Conservation (phyloP, 2,329 filamentous ascomycete genomes). For the Chaetomiaceae sp. region DNA sequence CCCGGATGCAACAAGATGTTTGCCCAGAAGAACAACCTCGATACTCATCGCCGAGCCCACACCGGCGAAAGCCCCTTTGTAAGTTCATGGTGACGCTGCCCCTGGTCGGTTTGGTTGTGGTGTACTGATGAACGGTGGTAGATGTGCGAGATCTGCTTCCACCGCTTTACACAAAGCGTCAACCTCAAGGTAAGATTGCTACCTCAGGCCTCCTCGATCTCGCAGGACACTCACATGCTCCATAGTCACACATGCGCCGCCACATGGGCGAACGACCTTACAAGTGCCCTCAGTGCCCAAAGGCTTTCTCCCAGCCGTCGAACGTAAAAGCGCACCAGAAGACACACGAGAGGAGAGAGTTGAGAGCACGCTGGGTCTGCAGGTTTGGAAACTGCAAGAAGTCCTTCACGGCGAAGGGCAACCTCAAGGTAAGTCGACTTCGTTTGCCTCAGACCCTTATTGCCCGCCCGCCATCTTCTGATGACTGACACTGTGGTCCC, state of each 20-base stretch:
- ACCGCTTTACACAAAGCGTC: slow-evolving; percentile 80
- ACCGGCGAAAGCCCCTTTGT: slow-evolving; percentile 89
- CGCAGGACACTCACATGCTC: slow-evolving; percentile 11
- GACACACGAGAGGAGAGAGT: slow-evolving; percentile 71
- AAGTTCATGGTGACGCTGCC: too few relatives aligned
- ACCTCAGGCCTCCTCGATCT: neutral
- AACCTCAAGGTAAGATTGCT: slow-evolving; percentile 68
- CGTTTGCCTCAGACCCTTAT: too few relatives aligned
- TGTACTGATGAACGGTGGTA: slow-evolving; percentile 28
- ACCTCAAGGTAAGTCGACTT: slow-evolving; percentile 65
- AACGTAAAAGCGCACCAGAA: slow-evolving; percentile 80
- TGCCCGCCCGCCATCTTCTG: neutral
- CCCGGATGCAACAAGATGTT: slow-evolving; percentile 75
- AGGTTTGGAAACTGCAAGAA: slow-evolving; percentile 79
- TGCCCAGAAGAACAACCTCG: slow-evolving; percentile 84
- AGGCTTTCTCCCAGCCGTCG: slow-evolving; percentile 76
- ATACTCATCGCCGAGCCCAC: slow-evolving; percentile 83
- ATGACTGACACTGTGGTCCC: slow-evolving; percentile 12
- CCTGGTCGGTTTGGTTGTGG: too few relatives aligned
- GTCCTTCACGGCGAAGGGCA: slow-evolving; percentile 82
- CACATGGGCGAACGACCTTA: slow-evolving; percentile 87
- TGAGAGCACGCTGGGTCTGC: slow-evolving; percentile 57
- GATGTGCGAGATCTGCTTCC: slow-evolving; percentile 68
- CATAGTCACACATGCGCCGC: slow-evolving; percentile 78
- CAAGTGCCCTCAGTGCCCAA: slow-evolving; percentile 70